Evolutionary conservation across 768 basidiomycete genomes (phyloP).

Genomic region (Boletus sp.): DNA sequence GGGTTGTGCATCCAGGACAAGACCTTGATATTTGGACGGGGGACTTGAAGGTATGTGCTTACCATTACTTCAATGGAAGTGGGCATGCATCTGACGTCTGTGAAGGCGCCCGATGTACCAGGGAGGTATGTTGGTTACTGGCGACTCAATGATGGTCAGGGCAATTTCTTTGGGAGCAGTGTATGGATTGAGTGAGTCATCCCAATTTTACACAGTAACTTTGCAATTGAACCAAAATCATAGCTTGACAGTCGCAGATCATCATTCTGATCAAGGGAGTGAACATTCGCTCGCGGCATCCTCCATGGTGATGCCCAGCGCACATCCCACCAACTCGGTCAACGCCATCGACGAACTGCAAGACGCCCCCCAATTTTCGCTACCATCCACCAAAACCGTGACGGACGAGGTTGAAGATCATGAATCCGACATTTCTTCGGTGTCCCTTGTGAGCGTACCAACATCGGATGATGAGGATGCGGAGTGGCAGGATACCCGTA

Average conservation of each 20-base stretch:
- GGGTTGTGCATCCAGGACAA: conserved; percentile 53
- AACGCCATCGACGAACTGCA: conserved; percentile 4
- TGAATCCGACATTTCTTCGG: conserved; percentile 44
- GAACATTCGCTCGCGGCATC: conserved; percentile 64
- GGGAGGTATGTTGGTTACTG: conserved; percentile 79
- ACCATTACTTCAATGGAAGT: not conserved
- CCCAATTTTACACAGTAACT: not conserved
- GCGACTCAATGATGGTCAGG: conserved; percentile 60
- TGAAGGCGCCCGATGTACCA: conserved; percentile 67
- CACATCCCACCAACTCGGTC: conserved; percentile 22
- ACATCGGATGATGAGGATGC: conserved; percentile 54
- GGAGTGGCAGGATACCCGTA: conserved; percentile 60
- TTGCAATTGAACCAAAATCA: conserved; percentile 1
- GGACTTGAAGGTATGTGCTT: conserved; percentile 62
- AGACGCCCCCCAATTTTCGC: conserved; percentile 10
- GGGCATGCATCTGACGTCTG: conserved; percentile 1
- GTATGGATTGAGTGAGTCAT: conserved; percentile 76
- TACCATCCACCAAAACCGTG: conserved; percentile 28
- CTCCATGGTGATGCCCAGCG: conserved; percentile 61
- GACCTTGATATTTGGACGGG: conserved; percentile 66
- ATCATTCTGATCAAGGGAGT: conserved; percentile 34
- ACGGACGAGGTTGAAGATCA: conserved; percentile 39
- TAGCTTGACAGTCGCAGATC: conserved; percentile 70
- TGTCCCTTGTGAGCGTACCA: conserved; percentile 61
- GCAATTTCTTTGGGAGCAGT: conserved; percentile 60